Conservation (phyloP, 106 monocot genomes). For the Allium sativum region DNA sequence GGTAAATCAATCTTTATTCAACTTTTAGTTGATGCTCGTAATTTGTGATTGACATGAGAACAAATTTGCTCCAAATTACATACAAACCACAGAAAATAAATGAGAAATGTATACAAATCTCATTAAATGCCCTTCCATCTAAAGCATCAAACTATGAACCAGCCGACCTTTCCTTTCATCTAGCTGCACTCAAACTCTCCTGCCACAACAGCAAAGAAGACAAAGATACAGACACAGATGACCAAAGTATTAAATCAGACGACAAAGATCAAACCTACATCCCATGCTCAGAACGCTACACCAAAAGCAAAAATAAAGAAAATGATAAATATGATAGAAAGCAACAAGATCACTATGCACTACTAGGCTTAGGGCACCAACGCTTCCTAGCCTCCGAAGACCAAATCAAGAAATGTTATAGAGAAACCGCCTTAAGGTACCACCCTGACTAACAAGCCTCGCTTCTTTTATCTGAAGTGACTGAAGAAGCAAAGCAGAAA, state of each 20-base stretch:
- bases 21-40: no score
- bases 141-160: slow-evolving; percentile 69
- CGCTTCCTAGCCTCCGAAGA: slow-evolving; percentile 87
- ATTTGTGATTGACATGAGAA: slow-evolving; percentile 14
- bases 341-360: slow-evolving; percentile 85
- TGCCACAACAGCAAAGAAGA: slow-evolving; percentile 46
- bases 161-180: slow-evolving; percentile 84
- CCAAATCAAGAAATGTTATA: slow-evolving; percentile 78
- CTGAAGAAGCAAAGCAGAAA: slow-evolving; percentile 43
- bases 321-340: slow-evolving; percentile 17
- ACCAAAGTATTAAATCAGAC: slow-evolving; percentile 57
- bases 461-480: slow-evolving; percentile 60
- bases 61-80: slow-evolving; percentile 27
- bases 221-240: slow-evolving; percentile 53
- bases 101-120: slow-evolving; percentile 38
- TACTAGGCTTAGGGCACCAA: slow-evolving; percentile 63
- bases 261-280: slow-evolving; percentile 44
- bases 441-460: slow-evolving; percentile 88
- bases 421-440: slow-evolving; percentile 81
- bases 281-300: slow-evolving; percentile 47
- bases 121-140: slow-evolving; percentile 66
- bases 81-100: slow-evolving; percentile 57
- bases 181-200: slow-evolving; percentile 46
- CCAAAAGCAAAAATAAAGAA: slow-evolving; percentile 68
- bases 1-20: no score